Evolutionary conservation across 139 green algal genomes (phyloP), one percentile per base, ranked within the genome.

Genomic region (Limnomonas spitsbergensis): DNA sequence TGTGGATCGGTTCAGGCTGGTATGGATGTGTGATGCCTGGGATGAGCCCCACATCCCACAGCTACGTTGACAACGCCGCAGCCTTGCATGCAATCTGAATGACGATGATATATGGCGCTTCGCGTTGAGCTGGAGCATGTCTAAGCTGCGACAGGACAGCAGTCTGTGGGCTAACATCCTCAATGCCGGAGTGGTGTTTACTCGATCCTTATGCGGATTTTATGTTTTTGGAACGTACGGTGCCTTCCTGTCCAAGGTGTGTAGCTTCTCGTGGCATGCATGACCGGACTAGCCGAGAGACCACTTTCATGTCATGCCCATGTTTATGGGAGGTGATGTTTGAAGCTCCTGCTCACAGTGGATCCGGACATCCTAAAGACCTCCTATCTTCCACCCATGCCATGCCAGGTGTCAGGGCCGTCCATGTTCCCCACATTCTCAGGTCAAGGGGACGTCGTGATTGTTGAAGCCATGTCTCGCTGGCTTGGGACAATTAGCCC

Each of bases 341-440:
- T n/a, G n/a, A n/a, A n/a, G n/a, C n/a, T n/a, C n/a, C n/a, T n/a
- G n/a, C n/a, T n/a, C n/a, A n/a, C n/a, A n/a, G n/a, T n/a, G n/a
- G n/a, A n/a, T n/a, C n/a, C n/a, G n/a, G n/a, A n/a, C n/a, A n/a
- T n/a, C n/a, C n/a, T n/a, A n/a, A n/a, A n/a, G n/a, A n/a, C n/a
- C n/a, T n/a, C n/a, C n/a, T n/a, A n/a, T n/a, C n/a, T n/a, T n/a
- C n/a, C n/a, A n/a, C n/a, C n/a, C n/a, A n/a, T n/a, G n/a, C n/a
- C n/a, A n/a, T 32, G 3, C 34, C 53, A 87, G 82, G 78, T 87
- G 20, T 80, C 83, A 24, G 85, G 85, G 0, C 85, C 85, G 14
- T 84, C 76, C 75, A 89, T 89, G 85, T 84, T 84, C 66, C 85
- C 85, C 38, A 87, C 85, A 14, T 89, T 89, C 38, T 77, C 39